These are phyloP conservation scores for Macadamia integrifolia DNA, from an alignment of 164 flowering plant genomes.

Conservation along the genomic window DNA sequence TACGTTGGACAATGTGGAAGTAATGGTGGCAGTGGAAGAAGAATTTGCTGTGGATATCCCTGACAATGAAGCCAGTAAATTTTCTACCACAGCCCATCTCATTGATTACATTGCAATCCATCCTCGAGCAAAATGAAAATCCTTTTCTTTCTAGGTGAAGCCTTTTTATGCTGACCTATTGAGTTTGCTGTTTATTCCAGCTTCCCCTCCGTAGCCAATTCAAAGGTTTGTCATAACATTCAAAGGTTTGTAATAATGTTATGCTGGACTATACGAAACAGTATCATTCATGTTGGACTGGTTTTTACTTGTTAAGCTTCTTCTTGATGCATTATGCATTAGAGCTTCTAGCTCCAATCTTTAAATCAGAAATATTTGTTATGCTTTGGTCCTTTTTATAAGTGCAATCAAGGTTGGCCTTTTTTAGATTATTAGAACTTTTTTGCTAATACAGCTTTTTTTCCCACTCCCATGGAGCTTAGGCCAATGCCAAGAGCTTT, in stretches of 20 bases:
- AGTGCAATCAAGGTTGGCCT: no score
- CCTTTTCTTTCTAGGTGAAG: constrained; percentile 5
- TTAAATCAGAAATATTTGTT: neutral
- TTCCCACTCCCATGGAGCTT: no score
- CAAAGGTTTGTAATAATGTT: constrained; percentile 11
- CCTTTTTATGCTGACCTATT: neutral
- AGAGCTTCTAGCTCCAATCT: neutral
- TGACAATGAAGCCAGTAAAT: constrained; percentile 36
- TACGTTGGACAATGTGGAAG: constrained; percentile 34
- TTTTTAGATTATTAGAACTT: no score
- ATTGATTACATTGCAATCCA: constrained; percentile 35
- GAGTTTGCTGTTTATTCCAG: constrained; percentile 1
- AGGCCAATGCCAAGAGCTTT: no score
- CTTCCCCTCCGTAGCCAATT: neutral
- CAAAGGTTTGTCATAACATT: constrained; percentile 7
- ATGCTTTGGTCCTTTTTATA: no score
- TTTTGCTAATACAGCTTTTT: no score
- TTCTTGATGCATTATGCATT: constrained; percentile 1
- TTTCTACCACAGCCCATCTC: constrained; percentile 34
- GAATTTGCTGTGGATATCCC: constrained; percentile 39
- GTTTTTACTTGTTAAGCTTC: neutral
- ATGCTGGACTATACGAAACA: neutral
- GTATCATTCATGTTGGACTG: no score
- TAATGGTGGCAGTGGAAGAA: constrained; percentile 38
- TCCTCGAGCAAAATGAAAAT: constrained; percentile 36